These are phyloP conservation scores for Solanum hybrid DNA, from an alignment of 305 asterid genomes.

Conservation along the genomic window DNA sequence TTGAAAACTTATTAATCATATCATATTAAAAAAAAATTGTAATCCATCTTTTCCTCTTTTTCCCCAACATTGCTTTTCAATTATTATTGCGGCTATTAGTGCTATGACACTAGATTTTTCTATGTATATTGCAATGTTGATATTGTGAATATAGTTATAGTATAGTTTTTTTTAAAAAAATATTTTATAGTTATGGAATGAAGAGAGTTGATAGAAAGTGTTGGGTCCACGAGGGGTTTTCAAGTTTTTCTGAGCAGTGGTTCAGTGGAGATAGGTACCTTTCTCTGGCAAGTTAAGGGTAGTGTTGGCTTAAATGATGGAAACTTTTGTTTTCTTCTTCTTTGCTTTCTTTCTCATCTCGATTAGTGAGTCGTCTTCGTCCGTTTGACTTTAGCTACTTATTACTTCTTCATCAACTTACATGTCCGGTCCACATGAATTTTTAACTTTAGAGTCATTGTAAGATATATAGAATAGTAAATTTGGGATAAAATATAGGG, in stretches of 20 bases:
- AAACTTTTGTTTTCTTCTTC: neutral
- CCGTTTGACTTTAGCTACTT: neutral
- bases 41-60: neutral
- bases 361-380: neutral
- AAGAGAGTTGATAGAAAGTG: neutral
- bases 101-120: neutral
- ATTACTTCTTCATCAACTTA: neutral
- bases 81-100: neutral
- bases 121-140: neutral
- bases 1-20: neutral
- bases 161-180: neutral
- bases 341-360: neutral
- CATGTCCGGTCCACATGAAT: neutral
- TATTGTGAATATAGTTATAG: neutral
- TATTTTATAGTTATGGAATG: neutral
- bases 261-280: neutral
- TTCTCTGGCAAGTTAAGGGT: neutral
- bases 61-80: neutral
- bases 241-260: neutral
- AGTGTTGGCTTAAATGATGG: conserved; percentile 8
- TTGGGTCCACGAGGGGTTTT: neutral
- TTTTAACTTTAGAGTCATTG: neutral
- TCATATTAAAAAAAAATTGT: neutral
- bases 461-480: neutral
- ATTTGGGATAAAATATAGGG: too few species aligned